Evolutionary conservation across 768 basidiomycete species (phyloP).

Genomic region (Udeniomyces megalosporus): DNA sequence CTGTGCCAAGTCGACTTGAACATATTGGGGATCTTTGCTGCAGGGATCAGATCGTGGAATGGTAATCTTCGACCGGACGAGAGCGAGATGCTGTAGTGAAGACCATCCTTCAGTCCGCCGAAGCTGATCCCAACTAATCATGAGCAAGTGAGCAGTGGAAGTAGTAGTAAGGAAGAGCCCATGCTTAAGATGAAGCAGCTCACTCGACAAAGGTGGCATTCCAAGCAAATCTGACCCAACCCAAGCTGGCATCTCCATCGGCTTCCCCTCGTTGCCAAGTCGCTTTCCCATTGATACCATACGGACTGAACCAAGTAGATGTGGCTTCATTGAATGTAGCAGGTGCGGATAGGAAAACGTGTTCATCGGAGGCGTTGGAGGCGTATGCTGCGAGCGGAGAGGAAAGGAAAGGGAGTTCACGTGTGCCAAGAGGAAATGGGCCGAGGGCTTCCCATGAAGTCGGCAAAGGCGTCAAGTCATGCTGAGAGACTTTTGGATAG

Average conservation of each 20-base stretch:
- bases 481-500: too few relatives aligned
- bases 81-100: constrained; percentile 58
- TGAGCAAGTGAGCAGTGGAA: background rate
- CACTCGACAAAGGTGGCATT: background rate
- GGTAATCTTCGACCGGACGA: constrained; percentile 50
- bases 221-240: constrained; percentile 2
- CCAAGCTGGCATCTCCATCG: background rate
- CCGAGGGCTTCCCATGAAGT: constrained; percentile 39
- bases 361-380: constrained; percentile 30
- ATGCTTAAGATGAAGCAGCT: constrained; percentile 38
- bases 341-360: background rate
- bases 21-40: too few relatives aligned
- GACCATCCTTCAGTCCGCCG: constrained; percentile 75
- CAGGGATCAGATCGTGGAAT: constrained; percentile 33
- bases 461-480: background rate
- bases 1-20: constrained; percentile 48
- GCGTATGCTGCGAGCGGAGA: constrained; percentile 39
- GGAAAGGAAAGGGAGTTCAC: constrained; percentile 68
- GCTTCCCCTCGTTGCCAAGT: constrained; percentile 13
- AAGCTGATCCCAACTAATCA: constrained; percentile 49
- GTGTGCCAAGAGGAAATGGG: constrained; percentile 66
- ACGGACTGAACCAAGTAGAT: constrained; percentile 46
- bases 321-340: constrained; percentile 21
- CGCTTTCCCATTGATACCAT: constrained; percentile 42
- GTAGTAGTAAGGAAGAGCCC: constrained; percentile 13